phyloP scores from a whole-genome alignment of 2,329 filamentous ascomycete species.

The Pyricularia grisea region DNA sequence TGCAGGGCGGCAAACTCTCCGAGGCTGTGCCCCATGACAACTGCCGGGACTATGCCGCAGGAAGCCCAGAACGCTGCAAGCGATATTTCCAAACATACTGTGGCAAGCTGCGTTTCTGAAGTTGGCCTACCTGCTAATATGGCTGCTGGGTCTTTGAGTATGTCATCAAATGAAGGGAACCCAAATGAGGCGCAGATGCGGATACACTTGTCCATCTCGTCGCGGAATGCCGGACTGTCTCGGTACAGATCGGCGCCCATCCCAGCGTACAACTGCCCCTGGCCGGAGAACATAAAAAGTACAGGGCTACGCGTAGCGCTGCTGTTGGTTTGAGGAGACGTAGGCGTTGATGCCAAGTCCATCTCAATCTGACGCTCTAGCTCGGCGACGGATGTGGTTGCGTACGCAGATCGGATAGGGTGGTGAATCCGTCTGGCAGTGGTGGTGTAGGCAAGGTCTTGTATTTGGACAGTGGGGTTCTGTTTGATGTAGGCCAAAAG shows the following conservation, averaged over 20 bases:
- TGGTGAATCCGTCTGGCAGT: constrained; percentile 35
- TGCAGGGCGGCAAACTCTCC: constrained; percentile 55
- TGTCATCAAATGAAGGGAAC: not conserved
- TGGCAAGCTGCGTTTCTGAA: constrained; percentile 24
- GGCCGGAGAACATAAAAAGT: constrained; percentile 34
- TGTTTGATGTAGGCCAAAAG: not conserved
- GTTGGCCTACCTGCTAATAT: constrained; percentile 6
- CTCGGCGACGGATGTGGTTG: constrained; percentile 23
- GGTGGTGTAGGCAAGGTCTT: constrained; percentile 41
- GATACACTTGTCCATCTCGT: constrained; percentile 19
- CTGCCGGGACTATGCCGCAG: constrained; percentile 30
- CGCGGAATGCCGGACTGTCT: constrained; percentile 35
- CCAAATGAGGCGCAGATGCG: constrained; percentile 20
- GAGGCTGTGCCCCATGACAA: constrained; percentile 43
- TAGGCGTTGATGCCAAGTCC: no score
- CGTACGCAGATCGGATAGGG: constrained; percentile 9
- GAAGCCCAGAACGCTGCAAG: constrained; percentile 27
- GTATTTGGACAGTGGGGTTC: not conserved
- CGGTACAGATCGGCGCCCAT: constrained; percentile 40
- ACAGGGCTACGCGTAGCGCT: constrained; percentile 20
- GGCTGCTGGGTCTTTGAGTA: constrained; percentile 9
- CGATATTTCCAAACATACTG: constrained; percentile 30
- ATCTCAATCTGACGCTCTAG: not conserved
- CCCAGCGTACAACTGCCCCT: constrained; percentile 37
- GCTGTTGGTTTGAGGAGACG: not conserved